These are phyloP conservation scores for Penicillium sp. DNA, from an alignment of 2,329 filamentous ascomycete genomes.

Conservation along the genomic window DNA sequence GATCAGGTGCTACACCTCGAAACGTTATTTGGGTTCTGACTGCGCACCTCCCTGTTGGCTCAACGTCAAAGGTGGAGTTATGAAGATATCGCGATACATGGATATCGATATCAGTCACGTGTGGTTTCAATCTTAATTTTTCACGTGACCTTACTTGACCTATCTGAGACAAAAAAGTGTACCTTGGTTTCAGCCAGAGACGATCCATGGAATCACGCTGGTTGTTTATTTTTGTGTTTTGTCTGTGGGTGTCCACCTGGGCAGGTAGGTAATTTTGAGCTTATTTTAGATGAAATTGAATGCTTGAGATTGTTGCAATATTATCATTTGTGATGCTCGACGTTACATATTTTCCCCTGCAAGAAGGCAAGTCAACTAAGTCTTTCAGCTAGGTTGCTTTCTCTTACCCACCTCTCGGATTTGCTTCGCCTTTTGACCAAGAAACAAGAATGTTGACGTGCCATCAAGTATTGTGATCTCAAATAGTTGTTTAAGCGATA, in stretches of 20 bases:
- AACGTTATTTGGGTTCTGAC: not conserved
- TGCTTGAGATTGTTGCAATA: no score
- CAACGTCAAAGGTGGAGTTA: not conserved
- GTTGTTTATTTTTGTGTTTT: not conserved
- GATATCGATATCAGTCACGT: constrained; percentile 3
- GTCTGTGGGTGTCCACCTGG: not conserved
- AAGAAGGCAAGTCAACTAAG: no score
- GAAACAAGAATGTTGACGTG: no score
- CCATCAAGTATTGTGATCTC: no score
- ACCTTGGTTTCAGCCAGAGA: not conserved
- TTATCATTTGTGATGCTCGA: no score
- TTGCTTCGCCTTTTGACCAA: no score
- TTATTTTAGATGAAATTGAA: no score
- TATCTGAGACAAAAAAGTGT: not conserved
- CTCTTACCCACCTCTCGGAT: no score
- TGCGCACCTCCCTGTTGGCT: not conserved
- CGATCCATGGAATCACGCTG: not conserved
- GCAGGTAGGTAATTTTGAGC: no score
- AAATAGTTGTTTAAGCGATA: no score
- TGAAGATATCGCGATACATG: constrained; percentile 3
- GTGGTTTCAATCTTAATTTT: accelerated
- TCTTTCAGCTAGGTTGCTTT: no score
- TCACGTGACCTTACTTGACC: not conserved
- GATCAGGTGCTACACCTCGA: not conserved
- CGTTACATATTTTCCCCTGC: no score